Evolutionary conservation across 73 alveolate species (phyloP).

Genomic region (Breviolum minutum): DNA sequence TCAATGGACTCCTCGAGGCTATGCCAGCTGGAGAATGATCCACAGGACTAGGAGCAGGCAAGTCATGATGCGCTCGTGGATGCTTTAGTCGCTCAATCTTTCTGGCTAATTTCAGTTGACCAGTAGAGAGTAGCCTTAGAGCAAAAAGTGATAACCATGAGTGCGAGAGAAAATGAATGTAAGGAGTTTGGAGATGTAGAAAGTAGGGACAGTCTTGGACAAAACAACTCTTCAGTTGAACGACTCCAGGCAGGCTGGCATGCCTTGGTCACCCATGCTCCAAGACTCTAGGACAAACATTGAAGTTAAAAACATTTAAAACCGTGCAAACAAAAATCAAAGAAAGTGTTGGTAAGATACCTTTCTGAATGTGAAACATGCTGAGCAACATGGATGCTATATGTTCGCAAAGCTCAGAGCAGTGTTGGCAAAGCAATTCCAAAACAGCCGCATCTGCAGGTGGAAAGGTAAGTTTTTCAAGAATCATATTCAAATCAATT

Average conservation of each 20-base stretch:
- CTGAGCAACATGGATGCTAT: not conserved
- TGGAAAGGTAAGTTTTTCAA: constrained; percentile 27
- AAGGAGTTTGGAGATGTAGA: too few species aligned
- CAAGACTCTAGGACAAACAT: not conserved
- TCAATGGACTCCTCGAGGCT: not conserved
- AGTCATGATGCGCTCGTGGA: not conserved
- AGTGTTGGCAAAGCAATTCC: constrained; percentile 52
- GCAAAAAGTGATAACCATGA: not conserved
- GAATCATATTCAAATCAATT: not conserved
- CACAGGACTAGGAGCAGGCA: constrained; percentile 25
- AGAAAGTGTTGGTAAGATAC: too few species aligned
- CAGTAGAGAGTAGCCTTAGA: constrained; percentile 24
- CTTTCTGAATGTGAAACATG: not conserved
- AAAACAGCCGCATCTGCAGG: constrained; percentile 61
- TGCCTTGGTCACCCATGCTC: too few species aligned
- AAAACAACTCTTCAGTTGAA: too few species aligned
- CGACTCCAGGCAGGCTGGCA: too few species aligned
- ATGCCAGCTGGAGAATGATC: not conserved
- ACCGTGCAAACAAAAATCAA: too few species aligned
- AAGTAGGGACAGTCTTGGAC: too few species aligned
- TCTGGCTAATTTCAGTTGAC: constrained; percentile 74
- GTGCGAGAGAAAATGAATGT: too few species aligned
- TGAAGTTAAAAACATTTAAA: not conserved
- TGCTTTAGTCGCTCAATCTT: constrained; percentile 52
- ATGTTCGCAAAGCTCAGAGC: not conserved